phyloP scores from a whole-genome alignment of 805 yeast species.

The Pichia rugopelliculosa region DNA sequence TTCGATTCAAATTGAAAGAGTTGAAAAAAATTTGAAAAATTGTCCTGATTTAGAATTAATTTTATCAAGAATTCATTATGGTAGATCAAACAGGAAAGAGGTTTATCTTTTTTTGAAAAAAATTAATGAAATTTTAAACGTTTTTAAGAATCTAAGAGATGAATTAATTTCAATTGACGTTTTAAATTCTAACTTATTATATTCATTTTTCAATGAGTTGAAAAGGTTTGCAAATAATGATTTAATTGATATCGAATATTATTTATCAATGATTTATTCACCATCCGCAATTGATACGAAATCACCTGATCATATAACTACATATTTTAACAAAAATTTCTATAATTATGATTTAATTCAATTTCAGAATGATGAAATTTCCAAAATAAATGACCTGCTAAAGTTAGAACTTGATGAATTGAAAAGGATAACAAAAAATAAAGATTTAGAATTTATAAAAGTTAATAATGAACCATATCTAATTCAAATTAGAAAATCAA shows the following conservation, averaged over 20 bases:
- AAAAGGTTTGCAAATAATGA: background rate
- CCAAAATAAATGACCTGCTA: slow-evolving; percentile 40
- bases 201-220: slow-evolving; percentile 7
- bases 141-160: slow-evolving; percentile 18
- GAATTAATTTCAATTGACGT: slow-evolving; percentile 17
- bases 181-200: slow-evolving; percentile 10
- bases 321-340: slow-evolving; percentile 37
- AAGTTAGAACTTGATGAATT: slow-evolving; percentile 45
- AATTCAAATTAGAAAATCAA: slow-evolving; percentile 63
- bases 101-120: slow-evolving; percentile 45
- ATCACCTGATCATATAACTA: slow-evolving; percentile 24
- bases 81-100: slow-evolving; percentile 52
- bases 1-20: slow-evolving; percentile 29
- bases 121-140: slow-evolving; percentile 32
- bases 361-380: slow-evolving; percentile 35
- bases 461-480: slow-evolving; percentile 54
- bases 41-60: slow-evolving; percentile 52
- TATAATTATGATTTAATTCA: slow-evolving; percentile 32
- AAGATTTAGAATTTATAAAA: slow-evolving; percentile 9
- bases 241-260: background rate
- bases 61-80: slow-evolving; percentile 52
- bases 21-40: slow-evolving; percentile 22
- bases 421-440: slow-evolving; percentile 30
- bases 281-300: slow-evolving; percentile 47
- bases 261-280: slow-evolving; percentile 42